Conservation (phyloP, 768 basidiomycete genomes). For the Lepiota venenata region DNA sequence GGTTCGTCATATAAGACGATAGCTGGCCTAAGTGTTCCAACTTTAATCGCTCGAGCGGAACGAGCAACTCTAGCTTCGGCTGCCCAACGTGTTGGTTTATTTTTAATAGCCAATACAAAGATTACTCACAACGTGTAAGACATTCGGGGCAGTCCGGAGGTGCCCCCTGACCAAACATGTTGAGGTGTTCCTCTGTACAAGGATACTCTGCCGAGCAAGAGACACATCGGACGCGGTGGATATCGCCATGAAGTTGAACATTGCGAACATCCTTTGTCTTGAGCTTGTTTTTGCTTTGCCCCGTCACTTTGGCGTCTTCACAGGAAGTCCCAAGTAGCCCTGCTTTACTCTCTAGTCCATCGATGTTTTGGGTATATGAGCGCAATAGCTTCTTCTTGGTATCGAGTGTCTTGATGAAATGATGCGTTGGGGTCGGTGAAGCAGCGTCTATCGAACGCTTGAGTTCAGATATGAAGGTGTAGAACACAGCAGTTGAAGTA, state of each 20-base stretch:
- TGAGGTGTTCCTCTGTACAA: slow-evolving; percentile 60
- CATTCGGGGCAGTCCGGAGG: slow-evolving; percentile 91
- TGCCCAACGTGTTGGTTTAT: slow-evolving; percentile 18
- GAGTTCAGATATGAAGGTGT: slow-evolving; percentile 91
- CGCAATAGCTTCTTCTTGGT: slow-evolving; percentile 80
- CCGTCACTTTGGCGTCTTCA: slow-evolving; percentile 42
- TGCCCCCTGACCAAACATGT: slow-evolving; percentile 61
- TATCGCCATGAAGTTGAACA: slow-evolving; percentile 93
- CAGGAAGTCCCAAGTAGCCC: slow-evolving; percentile 72
- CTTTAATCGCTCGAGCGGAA: slow-evolving; percentile 70
- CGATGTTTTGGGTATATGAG: slow-evolving; percentile 97
- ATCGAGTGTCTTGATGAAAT: slow-evolving; percentile 83
- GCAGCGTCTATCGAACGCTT: slow-evolving; percentile 79
- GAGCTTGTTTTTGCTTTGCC: slow-evolving; percentile 71
- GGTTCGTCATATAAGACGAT: slow-evolving; percentile 96
- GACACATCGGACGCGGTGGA: slow-evolving; percentile 86
- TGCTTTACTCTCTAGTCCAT: slow-evolving; percentile 82
- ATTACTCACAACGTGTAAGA: slow-evolving; percentile 65
- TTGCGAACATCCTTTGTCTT: slow-evolving; percentile 74
- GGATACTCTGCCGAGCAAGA: slow-evolving; percentile 79
- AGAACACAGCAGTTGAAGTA: slow-evolving; percentile 85
- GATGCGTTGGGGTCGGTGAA: slow-evolving; percentile 83
- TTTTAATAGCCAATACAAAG: slow-evolving; percentile 6
- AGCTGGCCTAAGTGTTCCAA: slow-evolving; percentile 88
- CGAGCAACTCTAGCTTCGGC: slow-evolving; percentile 81